phyloP scores from a whole-genome alignment of 176 grass and related monocot species.

The Pharus latifolius region DNA sequence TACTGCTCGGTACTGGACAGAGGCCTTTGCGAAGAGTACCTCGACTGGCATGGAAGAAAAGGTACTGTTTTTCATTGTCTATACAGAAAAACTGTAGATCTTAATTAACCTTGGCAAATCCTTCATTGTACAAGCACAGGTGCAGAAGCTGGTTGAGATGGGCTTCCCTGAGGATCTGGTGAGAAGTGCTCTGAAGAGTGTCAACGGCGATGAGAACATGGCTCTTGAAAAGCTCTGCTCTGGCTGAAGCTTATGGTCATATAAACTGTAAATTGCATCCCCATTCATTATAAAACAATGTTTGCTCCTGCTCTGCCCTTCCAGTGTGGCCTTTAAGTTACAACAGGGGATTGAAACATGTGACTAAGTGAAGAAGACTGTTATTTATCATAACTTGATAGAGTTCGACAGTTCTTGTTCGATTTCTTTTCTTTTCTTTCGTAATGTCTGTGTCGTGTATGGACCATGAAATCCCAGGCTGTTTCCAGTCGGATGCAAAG shows the following conservation, averaged over 20 bases:
- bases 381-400: not conserved
- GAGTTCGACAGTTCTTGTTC: not conserved
- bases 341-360: constrained; percentile 15
- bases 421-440: not conserved
- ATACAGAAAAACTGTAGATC: not conserved
- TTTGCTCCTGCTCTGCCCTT: constrained; percentile 12
- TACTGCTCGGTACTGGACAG: constrained; percentile 96
- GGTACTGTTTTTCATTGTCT: constrained; percentile 14
- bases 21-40: constrained; percentile 72
- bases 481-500: not conserved
- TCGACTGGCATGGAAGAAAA: constrained; percentile 89
- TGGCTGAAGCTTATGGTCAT: constrained; percentile 14
- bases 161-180: constrained; percentile 89
- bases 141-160: constrained; percentile 94
- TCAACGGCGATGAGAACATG: constrained; percentile 87
- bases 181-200: constrained; percentile 69
- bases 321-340: constrained; percentile 21
- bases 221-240: constrained; percentile 95
- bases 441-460: not conserved
- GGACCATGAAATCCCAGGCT: not conserved
- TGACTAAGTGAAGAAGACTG: constrained; percentile 4
- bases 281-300: constrained; percentile 19
- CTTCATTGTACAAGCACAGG: constrained; percentile 25
- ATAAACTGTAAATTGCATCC: constrained; percentile 34
- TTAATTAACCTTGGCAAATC: not conserved